These are phyloP conservation scores for Plenodomus lindquistii DNA, from an alignment of 2,329 filamentous ascomycete genomes.

Conservation along the genomic window DNA sequence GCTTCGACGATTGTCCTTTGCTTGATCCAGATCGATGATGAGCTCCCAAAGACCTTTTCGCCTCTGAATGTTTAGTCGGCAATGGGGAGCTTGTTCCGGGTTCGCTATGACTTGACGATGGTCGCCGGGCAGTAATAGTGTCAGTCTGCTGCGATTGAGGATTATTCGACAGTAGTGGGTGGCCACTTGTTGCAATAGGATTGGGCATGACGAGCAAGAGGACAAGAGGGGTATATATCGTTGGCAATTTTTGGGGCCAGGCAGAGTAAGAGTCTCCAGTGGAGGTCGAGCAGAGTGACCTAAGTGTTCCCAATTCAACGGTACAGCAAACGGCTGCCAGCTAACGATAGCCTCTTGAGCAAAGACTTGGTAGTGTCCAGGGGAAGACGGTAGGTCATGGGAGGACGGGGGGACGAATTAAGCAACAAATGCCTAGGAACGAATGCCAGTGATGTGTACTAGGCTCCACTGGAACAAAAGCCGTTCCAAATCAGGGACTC, in stretches of 20 bases:
- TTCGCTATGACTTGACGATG: slow-evolving; percentile 21
- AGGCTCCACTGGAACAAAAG: slow-evolving; percentile 28
- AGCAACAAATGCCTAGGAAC: slow-evolving; percentile 32
- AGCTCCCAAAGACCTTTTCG: slow-evolving; percentile 25
- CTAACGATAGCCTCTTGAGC: slow-evolving; percentile 37
- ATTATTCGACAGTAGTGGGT: slow-evolving; percentile 31
- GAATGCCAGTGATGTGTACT: slow-evolving; percentile 27
- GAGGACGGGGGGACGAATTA: slow-evolving; percentile 34
- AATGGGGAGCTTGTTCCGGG: slow-evolving; percentile 28
- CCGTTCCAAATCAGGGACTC: slow-evolving; percentile 42
- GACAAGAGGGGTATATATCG: slow-evolving; percentile 40
- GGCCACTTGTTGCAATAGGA: slow-evolving; percentile 37
- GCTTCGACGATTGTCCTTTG: slow-evolving; percentile 25
- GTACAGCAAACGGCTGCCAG: slow-evolving; percentile 36
- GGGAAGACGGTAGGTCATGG: slow-evolving; percentile 34
- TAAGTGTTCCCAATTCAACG: slow-evolving; percentile 38
- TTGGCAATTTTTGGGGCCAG: slow-evolving; percentile 27
- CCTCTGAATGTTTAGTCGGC: slow-evolving; percentile 30
- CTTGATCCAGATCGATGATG: slow-evolving; percentile 32
- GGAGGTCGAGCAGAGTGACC: slow-evolving; percentile 30
- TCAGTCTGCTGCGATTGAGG: slow-evolving; percentile 25
- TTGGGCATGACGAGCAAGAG: slow-evolving; percentile 38
- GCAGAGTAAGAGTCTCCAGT: slow-evolving; percentile 39
- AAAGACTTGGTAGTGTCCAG: slow-evolving; percentile 30
- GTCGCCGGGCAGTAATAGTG: slow-evolving; percentile 18